A percentile compares a stretch with the other conserved stretches of the same genome.
phyloP scores from a whole-genome alignment of 1,139 yeast species.

The Taphrina flavorubra region DNA sequence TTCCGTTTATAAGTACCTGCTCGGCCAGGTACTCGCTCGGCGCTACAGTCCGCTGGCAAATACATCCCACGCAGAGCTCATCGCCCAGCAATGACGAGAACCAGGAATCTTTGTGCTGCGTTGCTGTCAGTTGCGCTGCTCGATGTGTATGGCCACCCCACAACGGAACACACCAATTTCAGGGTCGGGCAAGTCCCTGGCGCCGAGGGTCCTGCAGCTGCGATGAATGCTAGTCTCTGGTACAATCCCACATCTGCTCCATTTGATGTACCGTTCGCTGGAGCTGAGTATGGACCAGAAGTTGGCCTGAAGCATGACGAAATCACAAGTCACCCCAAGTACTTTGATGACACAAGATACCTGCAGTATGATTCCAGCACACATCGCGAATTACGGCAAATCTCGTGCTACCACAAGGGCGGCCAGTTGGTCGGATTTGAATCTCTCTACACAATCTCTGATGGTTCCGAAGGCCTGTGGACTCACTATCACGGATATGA shows the following conservation, averaged over 20 bases:
- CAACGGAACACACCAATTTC: background rate
- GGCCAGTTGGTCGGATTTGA: background rate
- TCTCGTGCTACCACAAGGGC: constrained; percentile 1
- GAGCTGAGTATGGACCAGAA: background rate
- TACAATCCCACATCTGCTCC: background rate
- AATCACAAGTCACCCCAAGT: constrained; percentile 5
- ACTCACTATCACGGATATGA: constrained; percentile 3
- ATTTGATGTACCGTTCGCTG: background rate
- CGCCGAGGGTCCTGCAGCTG: background rate
- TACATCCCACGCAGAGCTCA: too few species aligned
- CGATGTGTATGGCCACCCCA: background rate
- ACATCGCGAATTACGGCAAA: background rate
- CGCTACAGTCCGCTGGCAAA: background rate
- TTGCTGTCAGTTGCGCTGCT: background rate
- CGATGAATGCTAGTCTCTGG: too few species aligned
- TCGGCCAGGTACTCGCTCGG: background rate
- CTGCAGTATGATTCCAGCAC: background rate
- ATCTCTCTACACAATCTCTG: background rate
- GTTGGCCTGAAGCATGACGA: constrained; percentile 1
- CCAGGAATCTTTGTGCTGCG: background rate
- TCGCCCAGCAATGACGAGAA: background rate
- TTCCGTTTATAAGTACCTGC: constrained; percentile 1
- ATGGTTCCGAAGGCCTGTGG: constrained; percentile 2
- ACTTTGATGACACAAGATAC: constrained; percentile 2
- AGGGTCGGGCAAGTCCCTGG: background rate